phyloP scores from a whole-genome alignment of 164 flowering plant species.

The Protea cynaroides region DNA sequence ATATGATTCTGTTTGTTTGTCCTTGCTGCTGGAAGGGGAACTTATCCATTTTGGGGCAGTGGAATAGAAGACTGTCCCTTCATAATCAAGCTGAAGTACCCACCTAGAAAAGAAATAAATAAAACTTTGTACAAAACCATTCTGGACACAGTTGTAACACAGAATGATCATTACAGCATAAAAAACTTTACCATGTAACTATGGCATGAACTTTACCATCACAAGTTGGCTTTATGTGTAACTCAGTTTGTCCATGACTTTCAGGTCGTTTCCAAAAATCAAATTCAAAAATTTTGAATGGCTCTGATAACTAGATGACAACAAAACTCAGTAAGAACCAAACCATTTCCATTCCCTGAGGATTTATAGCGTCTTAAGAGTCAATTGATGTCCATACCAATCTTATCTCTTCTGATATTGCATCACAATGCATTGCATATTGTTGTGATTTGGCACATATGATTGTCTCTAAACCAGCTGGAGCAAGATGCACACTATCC shows the following conservation, averaged over 20 bases:
- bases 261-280: slow-evolving; percentile 97
- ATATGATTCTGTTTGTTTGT: slow-evolving; percentile 17
- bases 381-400: slow-evolving; percentile 41
- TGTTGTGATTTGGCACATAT: slow-evolving; percentile 57
- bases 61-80: slow-evolving; percentile 77
- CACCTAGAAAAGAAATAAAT: slow-evolving; percentile 55
- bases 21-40: slow-evolving; percentile 15
- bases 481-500: slow-evolving; percentile 63
- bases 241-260: slow-evolving; percentile 52
- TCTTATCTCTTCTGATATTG: slow-evolving; percentile 54
- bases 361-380: slow-evolving; percentile 6
- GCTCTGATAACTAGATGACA: slow-evolving; percentile 84
- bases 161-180: background rate
- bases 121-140: background rate
- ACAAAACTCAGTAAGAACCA: slow-evolving; percentile 29
- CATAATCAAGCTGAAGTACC: slow-evolving; percentile 87
- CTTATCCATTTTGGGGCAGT: slow-evolving; percentile 81
- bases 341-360: slow-evolving; percentile 8
- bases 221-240: slow-evolving; percentile 46
- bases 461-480: slow-evolving; percentile 44
- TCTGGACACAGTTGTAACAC: background rate
- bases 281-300: slow-evolving; percentile 89
- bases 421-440: slow-evolving; percentile 81
- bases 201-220: slow-evolving; percentile 76
- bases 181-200: slow-evolving; percentile 65